phyloP scores from a whole-genome alignment of 352 stramenopile genomes.

The Phytophthora pinifolia region DNA sequence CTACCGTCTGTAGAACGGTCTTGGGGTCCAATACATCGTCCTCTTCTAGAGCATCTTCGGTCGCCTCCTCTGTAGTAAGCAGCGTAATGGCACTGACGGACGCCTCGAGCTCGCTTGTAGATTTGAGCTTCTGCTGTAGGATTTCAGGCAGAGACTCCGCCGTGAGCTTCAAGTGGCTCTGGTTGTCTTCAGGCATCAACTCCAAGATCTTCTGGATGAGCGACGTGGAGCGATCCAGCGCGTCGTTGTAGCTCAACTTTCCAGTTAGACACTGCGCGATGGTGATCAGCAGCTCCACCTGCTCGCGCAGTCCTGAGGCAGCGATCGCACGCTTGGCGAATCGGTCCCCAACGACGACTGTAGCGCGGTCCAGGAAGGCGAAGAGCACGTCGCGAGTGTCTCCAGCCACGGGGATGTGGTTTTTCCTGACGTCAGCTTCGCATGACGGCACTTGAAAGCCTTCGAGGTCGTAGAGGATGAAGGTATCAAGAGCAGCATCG shows the following conservation, averaged over 20 bases:
- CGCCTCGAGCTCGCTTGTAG: slow-evolving; percentile 21
- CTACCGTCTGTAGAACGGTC: slow-evolving; percentile 42
- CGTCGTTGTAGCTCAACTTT: slow-evolving; percentile 46
- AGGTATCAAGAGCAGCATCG: slow-evolving; percentile 35
- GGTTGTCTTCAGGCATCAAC: slow-evolving; percentile 47
- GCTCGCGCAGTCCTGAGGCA: slow-evolving; percentile 43
- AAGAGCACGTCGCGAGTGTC: slow-evolving; percentile 55
- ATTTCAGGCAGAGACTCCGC: slow-evolving; percentile 33
- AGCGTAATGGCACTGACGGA: slow-evolving; percentile 61
- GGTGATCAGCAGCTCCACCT: slow-evolving; percentile 63
- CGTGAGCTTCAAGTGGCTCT: slow-evolving; percentile 57
- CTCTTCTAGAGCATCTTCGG: slow-evolving; percentile 42
- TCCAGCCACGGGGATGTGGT: slow-evolving; percentile 33
- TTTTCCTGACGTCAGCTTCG: slow-evolving; percentile 35
- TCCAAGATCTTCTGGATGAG: slow-evolving; percentile 48
- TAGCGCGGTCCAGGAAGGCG: slow-evolving; percentile 56
- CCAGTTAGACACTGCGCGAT: slow-evolving; percentile 54
- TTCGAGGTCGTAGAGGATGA: slow-evolving; percentile 58
- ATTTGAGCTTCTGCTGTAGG: slow-evolving; percentile 28
- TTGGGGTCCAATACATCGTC: slow-evolving; percentile 35
- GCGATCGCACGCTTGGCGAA: slow-evolving; percentile 64
- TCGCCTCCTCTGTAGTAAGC: slow-evolving; percentile 56
- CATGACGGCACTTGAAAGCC: slow-evolving; percentile 28
- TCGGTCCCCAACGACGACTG: slow-evolving; percentile 49
- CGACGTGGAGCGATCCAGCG: slow-evolving; percentile 33